Percentiles rank a stretch among this genome's conserved stretches.
These are phyloP conservation scores for Penicillium decumbens DNA, from an alignment of 2,329 filamentous ascomycete species.

Conservation along the genomic window DNA sequence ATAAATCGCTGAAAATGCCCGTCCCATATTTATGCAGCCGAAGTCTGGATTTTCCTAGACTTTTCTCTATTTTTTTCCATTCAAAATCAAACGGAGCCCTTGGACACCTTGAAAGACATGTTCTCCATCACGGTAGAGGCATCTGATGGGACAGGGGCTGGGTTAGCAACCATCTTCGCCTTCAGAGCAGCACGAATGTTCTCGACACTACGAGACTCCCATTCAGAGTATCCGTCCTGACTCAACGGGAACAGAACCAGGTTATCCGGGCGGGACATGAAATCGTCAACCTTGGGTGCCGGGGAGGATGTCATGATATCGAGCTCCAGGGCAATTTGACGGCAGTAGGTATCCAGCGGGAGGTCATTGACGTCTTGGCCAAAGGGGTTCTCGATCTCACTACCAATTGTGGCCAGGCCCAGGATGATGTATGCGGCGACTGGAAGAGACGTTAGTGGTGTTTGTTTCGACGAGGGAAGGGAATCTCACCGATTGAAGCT, in stretches of 20 bases:
- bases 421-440: constrained; percentile 76
- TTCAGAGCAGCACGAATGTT: constrained; percentile 45
- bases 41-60: background rate
- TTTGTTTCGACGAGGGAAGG: background rate
- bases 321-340: constrained; percentile 67
- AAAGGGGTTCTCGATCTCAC: constrained; percentile 81
- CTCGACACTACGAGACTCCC: constrained; percentile 47
- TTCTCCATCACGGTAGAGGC: constrained; percentile 22
- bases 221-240: constrained; percentile 45
- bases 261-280: constrained; percentile 38
- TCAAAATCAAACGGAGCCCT: constrained; percentile 17
- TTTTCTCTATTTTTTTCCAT: background rate
- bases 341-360: constrained; percentile 70
- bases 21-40: background rate
- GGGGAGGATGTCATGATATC: constrained; percentile 64
- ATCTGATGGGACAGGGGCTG: constrained; percentile 18
- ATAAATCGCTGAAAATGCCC: constrained; percentile 7
- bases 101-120: constrained; percentile 12
- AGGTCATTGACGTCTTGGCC: constrained; percentile 79
- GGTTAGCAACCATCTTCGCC: constrained; percentile 31
- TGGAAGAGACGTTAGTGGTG: constrained; percentile 8
- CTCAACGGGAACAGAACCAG: constrained; percentile 39
- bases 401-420: constrained; percentile 68
- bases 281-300: constrained; percentile 50
- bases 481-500: constrained; percentile 54